Evolutionary conservation across 805 yeast genomes (phyloP).

Genomic region (Candida maesae): DNA sequence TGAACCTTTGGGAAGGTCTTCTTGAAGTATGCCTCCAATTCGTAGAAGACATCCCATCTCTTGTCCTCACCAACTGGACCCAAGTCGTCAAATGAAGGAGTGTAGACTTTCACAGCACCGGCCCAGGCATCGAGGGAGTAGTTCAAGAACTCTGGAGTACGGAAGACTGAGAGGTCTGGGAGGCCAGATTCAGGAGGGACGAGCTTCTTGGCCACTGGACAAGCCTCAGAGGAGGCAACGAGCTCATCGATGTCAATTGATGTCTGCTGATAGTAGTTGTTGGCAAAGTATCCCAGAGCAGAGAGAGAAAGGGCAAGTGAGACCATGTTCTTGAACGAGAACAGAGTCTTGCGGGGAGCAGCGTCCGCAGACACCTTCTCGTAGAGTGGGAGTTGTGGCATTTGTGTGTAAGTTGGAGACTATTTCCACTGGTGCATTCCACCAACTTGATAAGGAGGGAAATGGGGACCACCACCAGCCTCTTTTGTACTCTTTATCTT

Average conservation of each 20-base stretch:
- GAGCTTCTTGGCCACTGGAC: slow-evolving; percentile 6
- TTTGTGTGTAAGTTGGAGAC: neutral
- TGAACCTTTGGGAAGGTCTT: slow-evolving; percentile 13
- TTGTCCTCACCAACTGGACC: slow-evolving; percentile 13
- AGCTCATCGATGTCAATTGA: neutral
- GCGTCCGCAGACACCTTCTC: neutral
- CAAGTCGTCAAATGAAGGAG: slow-evolving; percentile 14
- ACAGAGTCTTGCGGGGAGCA: neutral
- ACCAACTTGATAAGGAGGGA: no score
- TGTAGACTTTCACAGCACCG: slow-evolving; percentile 12
- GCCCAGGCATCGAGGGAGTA: slow-evolving; percentile 12
- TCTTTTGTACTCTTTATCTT: no score
- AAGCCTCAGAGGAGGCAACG: slow-evolving; percentile 1
- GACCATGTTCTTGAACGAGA: neutral
- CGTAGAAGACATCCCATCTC: slow-evolving; percentile 16
- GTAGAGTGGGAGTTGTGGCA: neutral
- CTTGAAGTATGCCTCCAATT: slow-evolving; percentile 8
- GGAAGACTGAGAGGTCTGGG: slow-evolving; percentile 10
- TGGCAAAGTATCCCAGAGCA: slow-evolving; percentile 1
- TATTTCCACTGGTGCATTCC: no score
- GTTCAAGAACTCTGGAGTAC: slow-evolving; percentile 13
- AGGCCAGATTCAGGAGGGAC: slow-evolving; percentile 4
- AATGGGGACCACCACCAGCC: no score
- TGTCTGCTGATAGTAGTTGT: neutral
- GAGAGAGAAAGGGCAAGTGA: neutral